phyloP scores from a whole-genome alignment of 495 filamentous ascomycete genomes.

The Xylaria scruposa region DNA sequence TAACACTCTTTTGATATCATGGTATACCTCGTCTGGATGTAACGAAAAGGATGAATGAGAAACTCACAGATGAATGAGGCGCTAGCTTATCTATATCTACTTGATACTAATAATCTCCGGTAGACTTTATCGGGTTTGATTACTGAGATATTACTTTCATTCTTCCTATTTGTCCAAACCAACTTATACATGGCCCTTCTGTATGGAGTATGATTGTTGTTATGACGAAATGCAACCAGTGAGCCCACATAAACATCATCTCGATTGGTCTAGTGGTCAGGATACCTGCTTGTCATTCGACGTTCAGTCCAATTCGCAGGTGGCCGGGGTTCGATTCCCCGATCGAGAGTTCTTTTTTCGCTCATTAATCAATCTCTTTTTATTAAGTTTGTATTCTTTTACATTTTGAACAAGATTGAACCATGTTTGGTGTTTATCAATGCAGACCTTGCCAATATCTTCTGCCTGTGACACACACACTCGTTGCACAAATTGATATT shows the following conservation, averaged over 20 bases:
- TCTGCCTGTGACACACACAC: no score
- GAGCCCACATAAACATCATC: neutral
- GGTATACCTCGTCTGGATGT: neutral
- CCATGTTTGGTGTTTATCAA: no score
- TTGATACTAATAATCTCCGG: neutral
- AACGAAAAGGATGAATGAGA: neutral
- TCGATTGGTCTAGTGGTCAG: slow-evolving; percentile 27
- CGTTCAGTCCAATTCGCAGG: slow-evolving; percentile 33
- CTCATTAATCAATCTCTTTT: neutral
- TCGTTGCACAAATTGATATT: no score
- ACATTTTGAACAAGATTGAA: no score
- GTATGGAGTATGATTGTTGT: no score
- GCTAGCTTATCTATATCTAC: neutral
- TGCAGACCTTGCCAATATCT: no score
- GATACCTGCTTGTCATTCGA: slow-evolving; percentile 20
- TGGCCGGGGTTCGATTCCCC: slow-evolving; percentile 54
- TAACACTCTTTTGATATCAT: neutral
- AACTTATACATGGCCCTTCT: no score
- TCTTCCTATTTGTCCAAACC: no score
- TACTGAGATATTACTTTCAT: no score
- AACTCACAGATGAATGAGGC: neutral
- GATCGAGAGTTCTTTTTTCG: slow-evolving; percentile 38
- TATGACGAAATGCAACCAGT: no score
- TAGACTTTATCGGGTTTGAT: neutral
- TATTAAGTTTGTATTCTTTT: neutral